Evolutionary conservation across 768 basidiomycete species (phyloP).

Genomic region (Psilocybe cyanescens): DNA sequence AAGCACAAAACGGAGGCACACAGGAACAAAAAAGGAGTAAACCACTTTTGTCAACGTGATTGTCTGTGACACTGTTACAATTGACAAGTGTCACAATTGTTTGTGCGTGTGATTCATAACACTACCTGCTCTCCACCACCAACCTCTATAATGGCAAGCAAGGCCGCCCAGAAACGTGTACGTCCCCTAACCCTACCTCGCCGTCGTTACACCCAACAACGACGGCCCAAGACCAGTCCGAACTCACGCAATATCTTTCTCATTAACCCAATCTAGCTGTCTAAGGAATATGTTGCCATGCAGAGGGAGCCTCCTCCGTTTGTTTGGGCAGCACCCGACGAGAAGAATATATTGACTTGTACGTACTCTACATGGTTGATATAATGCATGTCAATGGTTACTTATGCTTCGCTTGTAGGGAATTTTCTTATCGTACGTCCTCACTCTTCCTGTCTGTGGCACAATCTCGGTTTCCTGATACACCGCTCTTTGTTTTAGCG

Average conservation of each 20-base stretch:
- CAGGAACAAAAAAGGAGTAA: neutral
- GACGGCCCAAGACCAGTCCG: neutral
- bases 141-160: conserved; percentile 68
- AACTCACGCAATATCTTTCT: conserved; percentile 12
- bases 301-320: conserved; percentile 94
- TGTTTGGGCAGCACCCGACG: conserved; percentile 93
- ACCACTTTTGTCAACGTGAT: conserved; percentile 3
- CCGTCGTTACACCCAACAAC: conserved; percentile 8
- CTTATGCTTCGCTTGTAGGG: conserved; percentile 55
- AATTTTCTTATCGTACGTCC: conserved; percentile 84
- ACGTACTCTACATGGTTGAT: conserved; percentile 34
- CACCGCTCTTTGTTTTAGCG: conserved; percentile 51
- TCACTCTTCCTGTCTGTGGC: conserved; percentile 3
- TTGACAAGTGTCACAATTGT: conserved; percentile 18
- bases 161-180: conserved; percentile 87
- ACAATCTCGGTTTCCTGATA: conserved; percentile 11
- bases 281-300: conserved; percentile 91
- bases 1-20: neutral
- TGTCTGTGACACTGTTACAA: neutral
- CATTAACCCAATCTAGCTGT: conserved; percentile 49
- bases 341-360: conserved; percentile 98
- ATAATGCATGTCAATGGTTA: conserved; percentile 1
- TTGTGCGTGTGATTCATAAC: conserved; percentile 22
- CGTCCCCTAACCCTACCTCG: conserved; percentile 14
- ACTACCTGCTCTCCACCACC: conserved; percentile 29